Percentiles rank a stretch among this genome's conserved stretches.
Evolutionary conservation across 2,329 filamentous ascomycete genomes (phyloP).

Genomic region (Colletotrichum sp.): DNA sequence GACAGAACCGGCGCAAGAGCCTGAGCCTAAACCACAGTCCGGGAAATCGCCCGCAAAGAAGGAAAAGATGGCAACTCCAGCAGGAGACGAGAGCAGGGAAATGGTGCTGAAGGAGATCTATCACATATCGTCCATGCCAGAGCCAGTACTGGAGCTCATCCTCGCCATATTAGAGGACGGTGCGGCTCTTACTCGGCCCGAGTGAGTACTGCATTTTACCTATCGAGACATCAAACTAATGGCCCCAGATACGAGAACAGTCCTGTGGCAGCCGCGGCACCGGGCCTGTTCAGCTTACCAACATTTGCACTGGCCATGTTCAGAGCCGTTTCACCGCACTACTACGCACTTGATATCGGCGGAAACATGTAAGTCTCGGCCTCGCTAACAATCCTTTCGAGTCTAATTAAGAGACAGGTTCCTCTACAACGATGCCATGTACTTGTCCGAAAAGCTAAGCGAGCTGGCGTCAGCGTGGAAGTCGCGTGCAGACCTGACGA

Average conservation of each 20-base stretch:
- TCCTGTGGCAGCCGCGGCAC: conserved; percentile 70
- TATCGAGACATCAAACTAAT: background rate
- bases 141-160: conserved; percentile 74
- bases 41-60: conserved; percentile 15
- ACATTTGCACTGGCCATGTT: conserved; percentile 80
- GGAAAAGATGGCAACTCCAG: conserved; percentile 19
- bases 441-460: conserved; percentile 62
- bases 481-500: conserved; percentile 53
- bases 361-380: conserved; percentile 65
- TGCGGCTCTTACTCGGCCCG: conserved; percentile 60
- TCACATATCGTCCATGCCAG: conserved; percentile 85
- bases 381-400: background rate
- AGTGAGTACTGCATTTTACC: conserved; percentile 36
- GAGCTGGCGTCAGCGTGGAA: conserved; percentile 58
- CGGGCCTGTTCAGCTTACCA: conserved; percentile 74
- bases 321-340: conserved; percentile 75
- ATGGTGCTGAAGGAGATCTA: conserved; percentile 86
- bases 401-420: conserved; percentile 49
- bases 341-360: conserved; percentile 67
- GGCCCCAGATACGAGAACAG: conserved; percentile 45
- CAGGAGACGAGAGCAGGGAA: conserved; percentile 56
- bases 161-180: conserved; percentile 64
- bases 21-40: conserved; percentile 27
- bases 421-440: conserved; percentile 71
- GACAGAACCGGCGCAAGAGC: conserved; percentile 30